Base-by-base conservation (phyloP, 352 stramenopile species). In the Globisporangium middletonii region DNA sequence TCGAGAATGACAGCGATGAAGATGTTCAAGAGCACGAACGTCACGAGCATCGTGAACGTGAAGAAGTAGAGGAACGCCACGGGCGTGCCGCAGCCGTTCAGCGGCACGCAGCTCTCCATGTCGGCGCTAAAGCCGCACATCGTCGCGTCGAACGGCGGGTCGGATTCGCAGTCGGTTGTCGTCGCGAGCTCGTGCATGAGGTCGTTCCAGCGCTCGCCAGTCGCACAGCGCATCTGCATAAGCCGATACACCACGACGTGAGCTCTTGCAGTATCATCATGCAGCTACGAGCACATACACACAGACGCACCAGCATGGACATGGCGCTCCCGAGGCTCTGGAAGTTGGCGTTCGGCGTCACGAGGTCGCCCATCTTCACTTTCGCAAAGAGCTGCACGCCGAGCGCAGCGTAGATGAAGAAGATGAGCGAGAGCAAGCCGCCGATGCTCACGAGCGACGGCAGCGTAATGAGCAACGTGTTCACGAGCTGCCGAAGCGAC, bases 1-100 rank as follows among this genome's bases (percentile, higher is more conserved):
- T 94, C 80, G 23, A 95, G 73, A 35, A 96, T 88, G 52, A 95
- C 77, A 51, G 76, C 86, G 50, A 96, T 88, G 64, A 96, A 94
- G 57, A 95, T 79, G 65, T 95, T 95, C 53, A 96, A 64, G 43
- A 95, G 65, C 33, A 95, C 64, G 57, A 87, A 95, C 2, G 74
- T 88, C 37, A 96, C 79, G 18, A 92, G 65, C 62, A 96, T 58
- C 2, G 75, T 92, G 63, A 97, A 74, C 9, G 70, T 89, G 63
- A 89, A 95, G 56, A 79, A 84, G 58, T 88, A 89, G 7, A 77
- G 49, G 53, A 72, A 84, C 11, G 77, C 65, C 19, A 79, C 64
- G 2, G 48, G 55, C 13, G 65, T 61, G 15, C 75, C 72, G 51
- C 85, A 95, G 18, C 83, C 83, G 62, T 73, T 64, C 6, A 89